phyloP scores from a whole-genome alignment of 495 filamentous ascomycete species.

The Aspergillus campestris region DNA sequence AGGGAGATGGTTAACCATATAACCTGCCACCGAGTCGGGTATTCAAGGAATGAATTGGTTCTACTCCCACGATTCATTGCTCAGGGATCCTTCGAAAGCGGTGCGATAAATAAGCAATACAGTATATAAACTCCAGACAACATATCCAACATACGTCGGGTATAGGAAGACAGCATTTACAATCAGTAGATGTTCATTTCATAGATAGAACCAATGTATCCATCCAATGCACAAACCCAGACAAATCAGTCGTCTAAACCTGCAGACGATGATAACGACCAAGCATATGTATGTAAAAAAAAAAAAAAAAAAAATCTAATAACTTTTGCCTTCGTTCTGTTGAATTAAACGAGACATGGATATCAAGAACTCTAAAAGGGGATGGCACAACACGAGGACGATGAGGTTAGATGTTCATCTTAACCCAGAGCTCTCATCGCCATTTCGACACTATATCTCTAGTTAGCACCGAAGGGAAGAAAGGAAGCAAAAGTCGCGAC shows the following conservation, averaged over 20 bases:
- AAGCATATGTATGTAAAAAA: slow-evolving; percentile 3
- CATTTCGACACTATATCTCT: slow-evolving; percentile 29
- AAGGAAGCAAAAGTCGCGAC: neutral
- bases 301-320: slow-evolving; percentile 3
- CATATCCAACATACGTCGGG: no score
- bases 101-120: no score
- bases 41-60: no score
- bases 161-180: no score
- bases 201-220: slow-evolving; percentile 8
- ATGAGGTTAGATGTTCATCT: slow-evolving; percentile 3
- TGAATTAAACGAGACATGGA: slow-evolving; percentile 20
- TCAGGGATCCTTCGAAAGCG: no score
- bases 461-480: slow-evolving; percentile 5
- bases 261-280: slow-evolving; percentile 20
- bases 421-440: slow-evolving; percentile 41
- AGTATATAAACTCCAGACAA: no score
- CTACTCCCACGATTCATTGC: no score
- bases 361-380: slow-evolving; percentile 21
- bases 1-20: no score
- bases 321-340: slow-evolving; percentile 21
- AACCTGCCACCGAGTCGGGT: no score
- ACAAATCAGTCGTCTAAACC: no score
- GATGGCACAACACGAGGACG: slow-evolving; percentile 9
- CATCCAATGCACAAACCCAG: slow-evolving; percentile 21
- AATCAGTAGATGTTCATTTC: no score